These are phyloP conservation scores for Diddensiella transvaalensis DNA, from an alignment of 805 yeast species.

Conservation along the genomic window DNA sequence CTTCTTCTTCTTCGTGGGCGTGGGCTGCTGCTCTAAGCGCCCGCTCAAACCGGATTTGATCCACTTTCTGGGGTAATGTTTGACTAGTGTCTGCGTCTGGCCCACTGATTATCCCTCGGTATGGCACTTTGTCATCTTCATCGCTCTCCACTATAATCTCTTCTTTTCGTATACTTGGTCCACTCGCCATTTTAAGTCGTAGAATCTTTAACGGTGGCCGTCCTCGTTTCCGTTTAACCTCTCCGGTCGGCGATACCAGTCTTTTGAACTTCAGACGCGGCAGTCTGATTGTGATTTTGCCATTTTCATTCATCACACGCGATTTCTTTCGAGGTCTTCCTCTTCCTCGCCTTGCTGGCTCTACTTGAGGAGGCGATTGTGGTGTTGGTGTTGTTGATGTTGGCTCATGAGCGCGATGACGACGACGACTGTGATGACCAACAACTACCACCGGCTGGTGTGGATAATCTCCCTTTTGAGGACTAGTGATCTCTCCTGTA, in stretches of 20 bases:
- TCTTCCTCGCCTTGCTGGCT: slow-evolving; percentile 4
- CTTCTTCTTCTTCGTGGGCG: not conserved
- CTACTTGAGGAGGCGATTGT: slow-evolving; percentile 1
- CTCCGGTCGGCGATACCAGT: not conserved
- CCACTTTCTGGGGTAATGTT: slow-evolving; percentile 57
- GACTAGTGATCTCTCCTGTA: slow-evolving; percentile 1
- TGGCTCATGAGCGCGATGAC: too few species aligned
- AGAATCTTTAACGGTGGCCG: slow-evolving; percentile 2
- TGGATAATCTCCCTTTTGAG: not conserved
- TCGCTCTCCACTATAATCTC: slow-evolving; percentile 17
- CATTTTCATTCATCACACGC: not conserved
- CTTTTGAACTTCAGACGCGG: not conserved
- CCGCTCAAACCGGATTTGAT: slow-evolving; percentile 47
- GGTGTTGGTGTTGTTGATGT: not conserved
- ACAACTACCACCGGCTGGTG: not conserved
- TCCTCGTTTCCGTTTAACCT: slow-evolving; percentile 2
- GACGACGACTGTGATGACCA: not conserved
- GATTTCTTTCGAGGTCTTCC: slow-evolving; percentile 7
- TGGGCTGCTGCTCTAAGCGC: slow-evolving; percentile 10
- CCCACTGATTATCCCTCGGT: slow-evolving; percentile 58
- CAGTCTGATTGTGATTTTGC: not conserved
- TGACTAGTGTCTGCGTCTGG: slow-evolving; percentile 56
- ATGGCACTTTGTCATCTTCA: slow-evolving; percentile 50
- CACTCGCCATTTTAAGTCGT: not conserved
- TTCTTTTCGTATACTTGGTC: not conserved